Evolutionary conservation across 208 protist genomes (phyloP), one percentile per base, ranked within the genome.

Genomic region (Polymyxa betae): DNA sequence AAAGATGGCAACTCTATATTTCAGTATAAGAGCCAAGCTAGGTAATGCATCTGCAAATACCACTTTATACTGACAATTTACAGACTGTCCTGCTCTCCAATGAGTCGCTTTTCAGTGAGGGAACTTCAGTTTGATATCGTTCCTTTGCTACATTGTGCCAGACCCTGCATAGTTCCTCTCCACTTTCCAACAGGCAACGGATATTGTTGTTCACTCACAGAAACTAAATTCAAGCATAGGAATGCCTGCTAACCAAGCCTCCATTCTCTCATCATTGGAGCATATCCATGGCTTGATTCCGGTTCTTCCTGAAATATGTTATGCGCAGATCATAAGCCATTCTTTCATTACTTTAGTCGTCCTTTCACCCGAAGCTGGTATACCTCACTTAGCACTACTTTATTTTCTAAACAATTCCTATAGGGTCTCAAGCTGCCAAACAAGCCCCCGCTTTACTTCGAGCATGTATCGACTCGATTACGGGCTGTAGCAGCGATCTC

Each of bases 91-190:
- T n/a, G 72, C 5, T 82, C 16, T n/a, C 5, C 72, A 82, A 20
- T 35, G 35, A n/a, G 35, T 5, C 12, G 40, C 72, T 82, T 82
- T 82, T 43, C 35, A 5, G 72, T 40, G n/a, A 5, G 35, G 16
- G n/a, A 82, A 40, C 5, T 82, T 35, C 16, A 35, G 5, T 82
- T 82, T 43, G 72, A 82, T 82, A 82, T 82, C 10, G 35, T 82
- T 40, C 72, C 72, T 5, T 82, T 82, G 40, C 5, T 82, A 20
- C 72, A n/a, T 16, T 45, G 40, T n/a, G 5, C 72, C 5, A 82
- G 72, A 35, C 72, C 72, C 35, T 82, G 72, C 40, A 45, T 82
- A 5, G 72, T 82, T 82, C 72, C 72, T 20, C n/a, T 82, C 10
- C 5, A n/a, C 5, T 82, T 82, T 82, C 72, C 72, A 40, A 35